Evolutionary conservation across 2,329 filamentous ascomycete genomes (phyloP).

Genomic region (Epichloe sibirici): DNA sequence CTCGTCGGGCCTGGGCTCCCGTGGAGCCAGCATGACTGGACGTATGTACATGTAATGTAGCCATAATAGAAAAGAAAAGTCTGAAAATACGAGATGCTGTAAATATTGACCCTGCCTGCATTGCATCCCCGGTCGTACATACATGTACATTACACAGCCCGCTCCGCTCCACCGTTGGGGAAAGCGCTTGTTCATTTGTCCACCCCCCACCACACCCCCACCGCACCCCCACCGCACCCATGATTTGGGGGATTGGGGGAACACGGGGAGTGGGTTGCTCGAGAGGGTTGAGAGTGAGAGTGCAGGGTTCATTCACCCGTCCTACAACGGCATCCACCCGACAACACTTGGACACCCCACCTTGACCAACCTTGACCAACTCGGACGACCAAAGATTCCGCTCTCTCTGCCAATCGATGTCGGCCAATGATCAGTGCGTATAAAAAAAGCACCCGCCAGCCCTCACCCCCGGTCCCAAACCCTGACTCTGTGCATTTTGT

Average conservation of each 20-base stretch:
- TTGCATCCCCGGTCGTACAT: no score
- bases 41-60: not conserved
- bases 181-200: not conserved
- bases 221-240: not conserved
- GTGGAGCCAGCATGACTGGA: not conserved
- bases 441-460: not conserved
- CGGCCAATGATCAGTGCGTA: not conserved
- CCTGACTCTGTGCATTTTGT: no score
- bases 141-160: no score
- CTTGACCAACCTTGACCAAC: not conserved
- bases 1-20: not conserved
- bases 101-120: conserved; percentile 8
- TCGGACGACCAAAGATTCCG: not conserved
- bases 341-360: not conserved
- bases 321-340: conserved; percentile 1
- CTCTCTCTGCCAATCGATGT: not conserved
- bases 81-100: conserved; percentile 10
- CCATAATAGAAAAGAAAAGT: not conserved
- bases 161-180: not conserved
- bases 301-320: not conserved
- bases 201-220: not conserved
- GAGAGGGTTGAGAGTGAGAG: not conserved
- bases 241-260: not conserved
- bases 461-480: no score
- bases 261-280: not conserved